Percentiles rank a stretch among this genome's conserved stretches.
phyloP scores from a whole-genome alignment of 345 rosid genomes.

The Populus ilicifolia region DNA sequence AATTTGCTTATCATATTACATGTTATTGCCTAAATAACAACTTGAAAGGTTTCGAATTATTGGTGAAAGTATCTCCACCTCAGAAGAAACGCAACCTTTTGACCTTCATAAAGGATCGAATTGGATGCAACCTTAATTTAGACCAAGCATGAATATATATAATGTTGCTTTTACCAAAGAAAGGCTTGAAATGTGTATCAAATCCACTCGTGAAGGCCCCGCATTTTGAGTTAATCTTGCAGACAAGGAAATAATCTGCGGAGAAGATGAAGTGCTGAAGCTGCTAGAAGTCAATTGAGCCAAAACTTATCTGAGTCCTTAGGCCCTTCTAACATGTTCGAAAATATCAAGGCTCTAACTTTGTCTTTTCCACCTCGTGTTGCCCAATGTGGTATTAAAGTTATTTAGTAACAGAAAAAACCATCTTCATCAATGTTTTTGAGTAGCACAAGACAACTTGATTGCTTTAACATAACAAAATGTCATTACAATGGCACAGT shows the following conservation, averaged over 20 bases:
- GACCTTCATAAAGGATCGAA: no score
- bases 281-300: background rate
- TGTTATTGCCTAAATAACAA: background rate
- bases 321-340: background rate
- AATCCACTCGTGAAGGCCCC: no score
- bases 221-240: background rate
- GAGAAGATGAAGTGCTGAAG: background rate
- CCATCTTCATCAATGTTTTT: no score
- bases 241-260: background rate
- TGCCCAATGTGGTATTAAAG: no score
- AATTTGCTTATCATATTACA: no score
- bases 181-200: background rate
- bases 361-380: no score
- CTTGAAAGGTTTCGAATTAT: background rate
- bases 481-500: no score
- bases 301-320: background rate
- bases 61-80: conserved; percentile 3
- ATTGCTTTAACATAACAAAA: background rate
- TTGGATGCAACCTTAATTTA: no score
- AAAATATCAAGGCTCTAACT: background rate
- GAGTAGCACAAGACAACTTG: background rate
- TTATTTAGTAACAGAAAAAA: background rate
- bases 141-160: no score
- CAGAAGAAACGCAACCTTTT: background rate
- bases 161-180: no score